Percentiles rank a stretch among this genome's conserved stretches.
Conservation (phyloP, 495 filamentous ascomycete genomes). For the Terfezia claveryi region DNA sequence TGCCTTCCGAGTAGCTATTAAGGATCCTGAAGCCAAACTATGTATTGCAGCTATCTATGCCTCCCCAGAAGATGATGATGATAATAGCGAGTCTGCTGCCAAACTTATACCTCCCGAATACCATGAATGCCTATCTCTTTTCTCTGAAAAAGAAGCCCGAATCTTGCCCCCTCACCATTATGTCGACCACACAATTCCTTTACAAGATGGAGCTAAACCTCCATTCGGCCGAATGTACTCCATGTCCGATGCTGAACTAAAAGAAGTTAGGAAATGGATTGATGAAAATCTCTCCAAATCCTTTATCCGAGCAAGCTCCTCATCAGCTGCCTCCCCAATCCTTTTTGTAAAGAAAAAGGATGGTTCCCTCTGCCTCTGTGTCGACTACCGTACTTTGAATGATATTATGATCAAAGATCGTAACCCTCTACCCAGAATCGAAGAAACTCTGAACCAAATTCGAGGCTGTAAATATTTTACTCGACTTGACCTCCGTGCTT, state of each 20-base stretch:
- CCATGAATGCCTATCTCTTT: neutral
- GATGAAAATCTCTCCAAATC: constrained; percentile 1
- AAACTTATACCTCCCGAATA: neutral
- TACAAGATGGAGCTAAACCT: neutral
- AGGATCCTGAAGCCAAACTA: too few species aligned
- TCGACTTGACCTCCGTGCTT: neutral
- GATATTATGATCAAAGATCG: constrained; percentile 7
- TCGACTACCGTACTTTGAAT: constrained; percentile 10
- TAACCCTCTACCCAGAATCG: constrained; percentile 2
- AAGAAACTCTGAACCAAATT: constrained; percentile 1
- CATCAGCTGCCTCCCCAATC: neutral
- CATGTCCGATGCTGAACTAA: neutral
- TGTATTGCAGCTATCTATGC: too few species aligned
- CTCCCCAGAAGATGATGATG: too few species aligned
- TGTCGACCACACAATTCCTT: neutral
- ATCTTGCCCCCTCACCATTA: neutral
- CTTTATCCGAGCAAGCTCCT: neutral
- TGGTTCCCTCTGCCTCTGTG: neutral
- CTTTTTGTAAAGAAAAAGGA: constrained; percentile 3
- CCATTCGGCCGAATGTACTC: neutral
- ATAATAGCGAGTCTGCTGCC: too few species aligned
- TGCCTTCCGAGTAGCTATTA: too few species aligned
- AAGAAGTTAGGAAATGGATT: constrained; percentile 4
- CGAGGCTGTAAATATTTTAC: constrained; percentile 16
- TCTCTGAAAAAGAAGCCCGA: neutral